phyloP scores from a whole-genome alignment of 768 basidiomycete species.

The Naematelia aurantialba region DNA sequence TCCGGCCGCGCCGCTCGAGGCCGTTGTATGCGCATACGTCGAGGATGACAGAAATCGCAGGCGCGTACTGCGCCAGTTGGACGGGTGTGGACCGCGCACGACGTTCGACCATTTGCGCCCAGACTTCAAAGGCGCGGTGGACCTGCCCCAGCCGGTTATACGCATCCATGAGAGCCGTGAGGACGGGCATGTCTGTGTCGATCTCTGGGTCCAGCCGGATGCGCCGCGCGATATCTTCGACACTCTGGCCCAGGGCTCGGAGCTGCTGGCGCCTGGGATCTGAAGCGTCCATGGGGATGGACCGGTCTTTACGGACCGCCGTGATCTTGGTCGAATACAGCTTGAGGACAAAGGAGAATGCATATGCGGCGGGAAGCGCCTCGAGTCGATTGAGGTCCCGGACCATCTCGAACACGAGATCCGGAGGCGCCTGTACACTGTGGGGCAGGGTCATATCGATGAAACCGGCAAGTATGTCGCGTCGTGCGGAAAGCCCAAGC shows the following conservation, averaged over 20 bases:
- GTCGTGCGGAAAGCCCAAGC: conserved; percentile 60
- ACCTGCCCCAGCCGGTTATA: conserved; percentile 76
- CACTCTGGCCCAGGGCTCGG: conserved; percentile 9
- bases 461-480: conserved; percentile 63
- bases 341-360: conserved; percentile 67
- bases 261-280: not conserved
- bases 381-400: conserved; percentile 73
- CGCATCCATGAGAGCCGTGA: conserved; percentile 84
- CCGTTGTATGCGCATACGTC: conserved; percentile 73
- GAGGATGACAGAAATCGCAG: conserved; percentile 73
- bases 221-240: conserved; percentile 62
- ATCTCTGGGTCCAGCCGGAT: conserved; percentile 76
- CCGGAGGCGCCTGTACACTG: conserved; percentile 53
- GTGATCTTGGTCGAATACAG: conserved; percentile 37
- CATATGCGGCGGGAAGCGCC: conserved; percentile 57
- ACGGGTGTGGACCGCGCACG: conserved; percentile 47
- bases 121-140: conserved; percentile 68
- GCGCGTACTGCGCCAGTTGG: conserved; percentile 56
- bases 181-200: conserved; percentile 64
- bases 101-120: conserved; percentile 59
- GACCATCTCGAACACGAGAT: conserved; percentile 70
- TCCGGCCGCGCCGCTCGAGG: conserved; percentile 56
- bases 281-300: not conserved
- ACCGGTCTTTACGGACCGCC: conserved; percentile 12
- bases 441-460: conserved; percentile 59